phyloP scores from a whole-genome alignment of 805 yeast species.

The Suhomyces pyralidae region DNA sequence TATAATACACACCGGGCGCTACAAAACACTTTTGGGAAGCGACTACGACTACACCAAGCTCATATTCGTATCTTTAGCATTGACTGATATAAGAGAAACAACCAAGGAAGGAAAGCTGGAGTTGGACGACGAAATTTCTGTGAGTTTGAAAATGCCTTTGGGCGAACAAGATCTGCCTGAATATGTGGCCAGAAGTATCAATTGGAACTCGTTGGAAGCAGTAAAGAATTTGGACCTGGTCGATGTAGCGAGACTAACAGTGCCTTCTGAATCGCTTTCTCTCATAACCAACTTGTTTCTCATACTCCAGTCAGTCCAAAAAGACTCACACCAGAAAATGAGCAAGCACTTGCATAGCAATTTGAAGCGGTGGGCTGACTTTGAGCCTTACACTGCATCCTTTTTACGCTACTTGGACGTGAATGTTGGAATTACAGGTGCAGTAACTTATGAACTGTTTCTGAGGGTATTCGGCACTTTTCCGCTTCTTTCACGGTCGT shows the following conservation, averaged over 20 bases:
- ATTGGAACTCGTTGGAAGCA: slow-evolving; percentile 32
- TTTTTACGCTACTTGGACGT: slow-evolving; percentile 51
- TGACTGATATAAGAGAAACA: neutral
- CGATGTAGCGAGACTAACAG: slow-evolving; percentile 30
- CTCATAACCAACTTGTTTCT: slow-evolving; percentile 50
- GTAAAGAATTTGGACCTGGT: slow-evolving; percentile 45
- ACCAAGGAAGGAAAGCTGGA: neutral
- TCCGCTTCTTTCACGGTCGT: slow-evolving; percentile 15
- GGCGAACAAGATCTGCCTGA: slow-evolving; percentile 12
- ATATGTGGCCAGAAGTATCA: slow-evolving; percentile 12
- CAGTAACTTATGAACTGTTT: slow-evolving; percentile 17
- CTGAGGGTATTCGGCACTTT: slow-evolving; percentile 12
- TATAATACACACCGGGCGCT: slow-evolving; percentile 43
- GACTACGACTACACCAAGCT: slow-evolving; percentile 42
- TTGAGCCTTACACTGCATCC: slow-evolving; percentile 41
- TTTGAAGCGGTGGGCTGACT: slow-evolving; percentile 37
- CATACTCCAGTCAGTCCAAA: slow-evolving; percentile 35
- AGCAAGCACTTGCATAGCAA: neutral
- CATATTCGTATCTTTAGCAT: slow-evolving; percentile 45
- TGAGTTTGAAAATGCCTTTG: neutral
- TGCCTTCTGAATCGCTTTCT: slow-evolving; percentile 42
- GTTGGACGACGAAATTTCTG: neutral
- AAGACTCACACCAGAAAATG: slow-evolving; percentile 1
- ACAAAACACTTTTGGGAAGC: slow-evolving; percentile 29
- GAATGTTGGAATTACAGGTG: slow-evolving; percentile 18